Conservation (phyloP, 257 asterid species). For the Marsdenia floribunda region DNA sequence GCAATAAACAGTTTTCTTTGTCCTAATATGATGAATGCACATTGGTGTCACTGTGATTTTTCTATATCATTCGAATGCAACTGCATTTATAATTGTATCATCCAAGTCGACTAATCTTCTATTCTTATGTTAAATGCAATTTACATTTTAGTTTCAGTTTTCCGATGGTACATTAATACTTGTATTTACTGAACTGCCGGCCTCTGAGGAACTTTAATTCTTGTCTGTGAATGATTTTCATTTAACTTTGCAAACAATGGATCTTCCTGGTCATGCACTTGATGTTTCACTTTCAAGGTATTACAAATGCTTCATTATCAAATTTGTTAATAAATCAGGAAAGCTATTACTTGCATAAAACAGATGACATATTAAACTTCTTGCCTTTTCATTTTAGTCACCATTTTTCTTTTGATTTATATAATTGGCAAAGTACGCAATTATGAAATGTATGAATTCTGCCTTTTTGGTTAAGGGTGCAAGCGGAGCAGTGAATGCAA, state of each 20-base stretch:
- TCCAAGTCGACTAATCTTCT: not conserved
- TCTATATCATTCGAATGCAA: not conserved
- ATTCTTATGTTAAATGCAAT: not conserved
- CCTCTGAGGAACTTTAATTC: not conserved
- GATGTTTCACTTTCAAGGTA: not conserved
- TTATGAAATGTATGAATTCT: constrained; percentile 9
- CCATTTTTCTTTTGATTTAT: not conserved
- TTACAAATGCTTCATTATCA: not conserved
- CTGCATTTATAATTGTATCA: not conserved
- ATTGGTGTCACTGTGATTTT: not conserved
- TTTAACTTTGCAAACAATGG: not conserved
- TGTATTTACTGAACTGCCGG: not conserved
- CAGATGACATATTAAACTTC: not conserved
- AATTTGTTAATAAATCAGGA: no score
- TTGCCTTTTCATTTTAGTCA: not conserved
- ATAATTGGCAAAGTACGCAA: not conserved
- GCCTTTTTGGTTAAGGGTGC: constrained; percentile 64
- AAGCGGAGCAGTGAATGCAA: constrained; percentile 93
- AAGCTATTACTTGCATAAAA: no score
- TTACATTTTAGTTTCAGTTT: not conserved
- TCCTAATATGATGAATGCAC: not conserved
- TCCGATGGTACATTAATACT: not conserved
- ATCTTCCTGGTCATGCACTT: not conserved
- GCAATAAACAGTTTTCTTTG: not conserved
- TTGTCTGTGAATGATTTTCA: not conserved